A percentile compares a stretch with the other conserved stretches of the same genome.
Evolutionary conservation across 148 eudicot species (phyloP).

Genomic region (Vaccinium darrowii): DNA sequence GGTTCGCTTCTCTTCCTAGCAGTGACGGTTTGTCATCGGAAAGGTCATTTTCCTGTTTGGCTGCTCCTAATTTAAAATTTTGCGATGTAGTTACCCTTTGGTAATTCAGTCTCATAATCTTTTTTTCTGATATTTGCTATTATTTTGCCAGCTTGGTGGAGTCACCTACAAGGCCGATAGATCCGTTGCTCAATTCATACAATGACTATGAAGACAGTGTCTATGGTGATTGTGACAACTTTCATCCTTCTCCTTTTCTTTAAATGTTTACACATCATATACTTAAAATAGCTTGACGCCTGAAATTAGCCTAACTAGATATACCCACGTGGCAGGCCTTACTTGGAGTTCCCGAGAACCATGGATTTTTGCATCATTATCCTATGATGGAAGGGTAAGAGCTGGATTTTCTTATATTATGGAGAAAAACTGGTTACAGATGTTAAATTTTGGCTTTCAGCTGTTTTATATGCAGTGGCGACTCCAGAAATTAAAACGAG

Average conservation of each 20-base stretch:
- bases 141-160: slow-evolving; percentile 45
- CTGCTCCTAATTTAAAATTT: slow-evolving; percentile 7
- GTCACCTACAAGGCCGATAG: slow-evolving; percentile 36
- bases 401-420: background rate
- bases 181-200: slow-evolving; percentile 65
- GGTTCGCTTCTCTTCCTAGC: slow-evolving; percentile 60
- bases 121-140: background rate
- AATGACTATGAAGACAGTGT: slow-evolving; percentile 97
- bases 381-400: slow-evolving; percentile 98
- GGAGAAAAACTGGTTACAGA: background rate
- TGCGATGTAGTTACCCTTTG: background rate
- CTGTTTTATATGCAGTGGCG: background rate
- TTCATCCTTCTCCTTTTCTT: background rate
- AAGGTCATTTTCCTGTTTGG: slow-evolving; percentile 39
- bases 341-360: slow-evolving; percentile 98
- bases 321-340: slow-evolving; percentile 50
- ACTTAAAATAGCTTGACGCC: background rate
- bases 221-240: slow-evolving; percentile 56
- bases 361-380: slow-evolving; percentile 89
- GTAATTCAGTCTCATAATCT: slow-evolving; percentile 9
- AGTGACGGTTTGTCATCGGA: slow-evolving; percentile 40
- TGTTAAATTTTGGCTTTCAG: background rate
- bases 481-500: too few relatives aligned
- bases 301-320: slow-evolving; percentile 9
- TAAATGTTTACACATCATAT: background rate